Base-by-base conservation (phyloP, 306 rosid species). In the Abrus precatorius region DNA sequence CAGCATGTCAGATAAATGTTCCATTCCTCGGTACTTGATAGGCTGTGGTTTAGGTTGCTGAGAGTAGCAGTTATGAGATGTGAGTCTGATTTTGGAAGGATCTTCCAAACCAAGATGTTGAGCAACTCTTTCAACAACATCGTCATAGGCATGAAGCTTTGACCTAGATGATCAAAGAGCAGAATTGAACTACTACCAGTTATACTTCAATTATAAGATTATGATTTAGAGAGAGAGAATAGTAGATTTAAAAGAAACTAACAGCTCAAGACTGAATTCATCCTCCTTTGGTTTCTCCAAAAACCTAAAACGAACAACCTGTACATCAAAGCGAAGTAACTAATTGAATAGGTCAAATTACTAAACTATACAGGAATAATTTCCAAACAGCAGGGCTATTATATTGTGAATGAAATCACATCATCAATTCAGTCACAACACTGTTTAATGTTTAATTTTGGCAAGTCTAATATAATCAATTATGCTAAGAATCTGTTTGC, bases 281-380 rank as follows among this genome's bases (percentile, higher is more conserved):
- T 95, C 97, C 80, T 95, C 99, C 68, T 95, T 95, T 8, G 99
- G 97, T 80, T 85, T 93, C 87, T 93, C 97, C 86, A 95, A 84
- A 69, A 80, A 86, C 55, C 99, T 93, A 75, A 93, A 95, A 84
- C 82, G 99, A 77, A 95, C 99, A 79, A 93, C 86, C 99, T 95
- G 84, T 56, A 86, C 36, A 86, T 80, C 79, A 79, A 54, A 75
- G 61, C 29, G 55, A 60, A 54, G 4, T 47, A 48, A 73, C 11
- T 59, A 29, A 71, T 20, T 45, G 36, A 81, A 71, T 50, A 57
- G 52, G 62, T 20, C 12, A 28, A 70, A 49, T 66, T 29, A 70
- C 56, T 32, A 63, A 3, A 32, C 45, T 4, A 14, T 7, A 43
- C 5, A 28, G 12, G 48, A 66, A 55, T n/a, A 78, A 45, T 55